phyloP scores from a whole-genome alignment of 73 alveolate species.

The Tetrahymena borealis region DNA sequence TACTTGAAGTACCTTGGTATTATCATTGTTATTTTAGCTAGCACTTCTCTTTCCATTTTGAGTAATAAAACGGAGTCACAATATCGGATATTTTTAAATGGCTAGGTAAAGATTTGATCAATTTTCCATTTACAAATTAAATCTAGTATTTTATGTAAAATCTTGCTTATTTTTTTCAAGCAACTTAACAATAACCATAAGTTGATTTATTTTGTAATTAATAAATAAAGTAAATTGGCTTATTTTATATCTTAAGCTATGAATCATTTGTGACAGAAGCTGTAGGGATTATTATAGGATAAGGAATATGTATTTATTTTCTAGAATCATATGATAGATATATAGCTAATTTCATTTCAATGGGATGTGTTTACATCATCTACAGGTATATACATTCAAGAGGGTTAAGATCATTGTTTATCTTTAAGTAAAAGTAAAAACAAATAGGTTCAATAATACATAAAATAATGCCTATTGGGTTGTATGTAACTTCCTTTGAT shows the following conservation, averaged over 20 bases:
- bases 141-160: background rate
- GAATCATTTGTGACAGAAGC: background rate
- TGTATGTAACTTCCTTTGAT: background rate
- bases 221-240: background rate
- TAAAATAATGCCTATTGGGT: background rate
- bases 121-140: too few relatives aligned
- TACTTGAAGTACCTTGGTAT: background rate
- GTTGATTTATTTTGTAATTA: background rate
- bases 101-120: too few relatives aligned
- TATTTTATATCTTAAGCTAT: background rate
- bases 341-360: background rate
- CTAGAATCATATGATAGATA: background rate
- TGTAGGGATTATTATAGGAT: background rate
- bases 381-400: background rate
- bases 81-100: background rate
- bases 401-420: background rate
- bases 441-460: background rate
- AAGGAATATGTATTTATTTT: background rate
- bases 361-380: background rate
- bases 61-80: background rate
- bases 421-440: background rate
- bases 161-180: background rate
- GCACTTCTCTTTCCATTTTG: background rate
- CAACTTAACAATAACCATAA: background rate
- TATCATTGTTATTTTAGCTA: background rate